A percentile compares a stretch with the other conserved stretches of the same genome.
Evolutionary conservation across 2,329 filamentous ascomycete species (phyloP).

Genomic region (Emericellopsis atlantica): DNA sequence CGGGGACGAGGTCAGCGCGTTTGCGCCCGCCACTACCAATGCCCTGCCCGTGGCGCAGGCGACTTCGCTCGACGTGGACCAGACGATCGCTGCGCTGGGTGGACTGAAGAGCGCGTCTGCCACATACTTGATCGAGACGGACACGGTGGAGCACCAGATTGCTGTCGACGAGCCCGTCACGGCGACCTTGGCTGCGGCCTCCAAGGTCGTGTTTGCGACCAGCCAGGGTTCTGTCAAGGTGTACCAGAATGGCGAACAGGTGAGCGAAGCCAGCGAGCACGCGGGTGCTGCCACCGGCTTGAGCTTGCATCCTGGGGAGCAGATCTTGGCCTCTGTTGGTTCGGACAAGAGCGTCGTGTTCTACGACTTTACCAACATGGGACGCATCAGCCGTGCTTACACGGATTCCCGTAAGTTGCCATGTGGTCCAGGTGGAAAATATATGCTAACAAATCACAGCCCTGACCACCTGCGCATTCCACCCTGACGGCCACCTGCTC

Average conservation of each 20-base stretch:
- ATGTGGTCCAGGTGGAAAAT: not conserved
- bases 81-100: constrained; percentile 59
- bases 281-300: constrained; percentile 69
- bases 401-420: constrained; percentile 59
- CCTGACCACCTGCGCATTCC: constrained; percentile 70
- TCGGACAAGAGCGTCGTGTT: constrained; percentile 86
- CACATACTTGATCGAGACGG: constrained; percentile 61
- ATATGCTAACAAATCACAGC: constrained; percentile 30
- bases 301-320: constrained; percentile 69
- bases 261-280: constrained; percentile 65
- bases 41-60: constrained; percentile 33
- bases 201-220: constrained; percentile 60
- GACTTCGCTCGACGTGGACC: constrained; percentile 36
- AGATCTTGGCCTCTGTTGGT: constrained; percentile 76
- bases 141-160: constrained; percentile 55
- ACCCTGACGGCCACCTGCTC: constrained; percentile 92
- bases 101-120: constrained; percentile 63
- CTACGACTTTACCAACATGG: constrained; percentile 61
- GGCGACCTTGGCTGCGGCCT: constrained; percentile 48
- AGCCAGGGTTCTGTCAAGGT: constrained; percentile 69
- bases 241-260: constrained; percentile 58
- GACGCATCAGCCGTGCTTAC: constrained; percentile 65
- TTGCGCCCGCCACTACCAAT: constrained; percentile 30
- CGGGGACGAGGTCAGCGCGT: constrained; percentile 50
- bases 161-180: constrained; percentile 58